These are phyloP conservation scores for Leishmania guyanensis DNA, from an alignment of 208 protist species.

Conservation along the genomic window DNA sequence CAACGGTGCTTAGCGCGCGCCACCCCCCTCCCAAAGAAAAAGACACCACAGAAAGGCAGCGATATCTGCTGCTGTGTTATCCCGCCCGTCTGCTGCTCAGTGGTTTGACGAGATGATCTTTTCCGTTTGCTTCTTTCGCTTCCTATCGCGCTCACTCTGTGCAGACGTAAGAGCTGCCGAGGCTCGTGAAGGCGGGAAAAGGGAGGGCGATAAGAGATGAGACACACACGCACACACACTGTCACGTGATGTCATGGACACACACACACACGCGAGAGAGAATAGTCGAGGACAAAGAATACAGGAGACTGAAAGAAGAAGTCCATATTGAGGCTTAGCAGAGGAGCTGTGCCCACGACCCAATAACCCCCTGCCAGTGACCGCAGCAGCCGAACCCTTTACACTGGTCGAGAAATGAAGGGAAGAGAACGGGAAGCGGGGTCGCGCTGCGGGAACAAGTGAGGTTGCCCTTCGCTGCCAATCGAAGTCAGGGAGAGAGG, in stretches of 20 bases:
- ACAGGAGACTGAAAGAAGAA: not conserved
- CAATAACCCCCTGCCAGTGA: too few relatives aligned
- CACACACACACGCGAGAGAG: not conserved
- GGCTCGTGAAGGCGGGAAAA: not conserved
- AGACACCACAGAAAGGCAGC: not conserved
- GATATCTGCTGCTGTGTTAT: not conserved
- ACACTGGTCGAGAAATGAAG: not conserved
- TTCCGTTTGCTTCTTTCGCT: conserved; percentile 12
- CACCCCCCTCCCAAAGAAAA: not conserved
- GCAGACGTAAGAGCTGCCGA: too few relatives aligned
- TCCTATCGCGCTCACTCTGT: not conserved
- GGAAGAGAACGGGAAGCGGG: not conserved
- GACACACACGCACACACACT: conserved; percentile 7
- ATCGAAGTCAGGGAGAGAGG: not conserved
- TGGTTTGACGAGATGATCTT: conserved; percentile 1
- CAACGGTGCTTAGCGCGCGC: not conserved
- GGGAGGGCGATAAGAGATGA: not conserved
- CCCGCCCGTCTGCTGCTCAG: not conserved
- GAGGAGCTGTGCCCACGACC: not conserved
- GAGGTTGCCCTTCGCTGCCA: not conserved
- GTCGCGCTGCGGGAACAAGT: not conserved
- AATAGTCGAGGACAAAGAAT: not conserved
- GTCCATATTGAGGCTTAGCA: not conserved
- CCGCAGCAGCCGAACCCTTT: not conserved
- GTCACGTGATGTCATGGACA: not conserved